Percentiles rank a stretch among this genome's conserved stretches.
These are phyloP conservation scores for Vanderwaltozyma polyspora DNA, from an alignment of 805 yeast genomes.

Conservation along the genomic window DNA sequence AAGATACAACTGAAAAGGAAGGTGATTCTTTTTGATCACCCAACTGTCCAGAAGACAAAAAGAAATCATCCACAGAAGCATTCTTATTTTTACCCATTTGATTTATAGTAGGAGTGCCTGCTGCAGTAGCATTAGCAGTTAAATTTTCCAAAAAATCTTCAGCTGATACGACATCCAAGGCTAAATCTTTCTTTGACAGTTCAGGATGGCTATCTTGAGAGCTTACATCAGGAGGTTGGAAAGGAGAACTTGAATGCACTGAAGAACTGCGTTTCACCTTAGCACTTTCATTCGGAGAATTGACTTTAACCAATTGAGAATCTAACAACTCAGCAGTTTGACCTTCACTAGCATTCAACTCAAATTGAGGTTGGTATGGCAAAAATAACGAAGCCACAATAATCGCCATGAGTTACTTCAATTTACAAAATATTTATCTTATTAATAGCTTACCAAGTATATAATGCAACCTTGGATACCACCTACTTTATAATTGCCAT, in stretches of 20 bases:
- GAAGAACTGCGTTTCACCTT: slow-evolving; percentile 18
- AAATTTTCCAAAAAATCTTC: slow-evolving; percentile 27
- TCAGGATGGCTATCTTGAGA: slow-evolving; percentile 2
- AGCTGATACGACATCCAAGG: slow-evolving; percentile 16
- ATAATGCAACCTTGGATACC: too few relatives aligned
- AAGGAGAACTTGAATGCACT: slow-evolving; percentile 17
- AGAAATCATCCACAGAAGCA: slow-evolving; percentile 45
- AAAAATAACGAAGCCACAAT: slow-evolving; percentile 64
- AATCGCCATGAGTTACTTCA: too few relatives aligned
- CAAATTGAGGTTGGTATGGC: slow-evolving; percentile 63
- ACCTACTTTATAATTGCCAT: too few relatives aligned
- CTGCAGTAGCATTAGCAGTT: slow-evolving; percentile 27
- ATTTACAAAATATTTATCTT: too few relatives aligned
- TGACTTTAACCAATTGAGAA: slow-evolving; percentile 16
- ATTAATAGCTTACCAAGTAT: too few relatives aligned
- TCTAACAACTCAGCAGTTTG: slow-evolving; percentile 27
- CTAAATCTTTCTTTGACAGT: not conserved
- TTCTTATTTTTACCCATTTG: slow-evolving; percentile 8
- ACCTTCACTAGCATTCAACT: slow-evolving; percentile 21
- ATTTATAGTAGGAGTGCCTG: slow-evolving; percentile 9
- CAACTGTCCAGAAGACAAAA: slow-evolving; percentile 23
- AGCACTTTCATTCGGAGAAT: slow-evolving; percentile 6
- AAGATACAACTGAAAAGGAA: slow-evolving; percentile 6
- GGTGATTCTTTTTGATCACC: slow-evolving; percentile 6
- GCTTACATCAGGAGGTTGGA: slow-evolving; percentile 8